Evolutionary conservation across 768 basidiomycete genomes (phyloP), one percentile per base, ranked within the genome.

Genomic region (Suillus spraguei): DNA sequence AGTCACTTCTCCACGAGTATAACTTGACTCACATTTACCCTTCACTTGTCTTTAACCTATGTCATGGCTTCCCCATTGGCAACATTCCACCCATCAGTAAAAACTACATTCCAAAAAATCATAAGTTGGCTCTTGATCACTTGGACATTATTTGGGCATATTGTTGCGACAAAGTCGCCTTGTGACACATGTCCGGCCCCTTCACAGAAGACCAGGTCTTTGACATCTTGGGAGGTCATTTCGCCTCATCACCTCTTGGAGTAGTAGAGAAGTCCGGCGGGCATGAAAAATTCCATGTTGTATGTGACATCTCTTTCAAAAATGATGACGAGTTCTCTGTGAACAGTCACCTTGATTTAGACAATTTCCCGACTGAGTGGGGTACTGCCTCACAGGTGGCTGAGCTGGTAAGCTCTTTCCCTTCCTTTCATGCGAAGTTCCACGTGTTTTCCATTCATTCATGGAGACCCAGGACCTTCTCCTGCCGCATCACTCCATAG

Each of bases 11-110:
- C 1, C 11, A 17, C 6, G 8, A 59, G 5, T 55, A 59, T 41
- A 24, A 60, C 16, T 55, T 71, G 3, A 16, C 38, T 0, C 14
- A 32, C 16, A 24, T 39, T 1, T 80, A 80, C 41, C 79, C 78
- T 0, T 11, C 66, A 1, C 70, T 81, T 2, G 54, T 70, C 10
- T 1, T 59, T 4, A 78, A 77, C 22, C 68, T 82, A 1, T 60
- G 62, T 0, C 9, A 68, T 13, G 76, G 78, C 3, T 80, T 80
- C 59, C 76, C 75, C 0, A 61, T 80, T 3, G 77, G 78, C 2
- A 46, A 66, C 3, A 76, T 80, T 68, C 74, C 66, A 4, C 10
- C 13, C 16, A 56, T 59, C 20, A 35, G 32, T 0, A 56, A 28
- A 11, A 67, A 61, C 2, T 67, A 62, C 28, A 60, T 44, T 20